Base-by-base conservation (phyloP, 1,284 basidiomycete species). In the Melampsora larici-populina region DNA sequence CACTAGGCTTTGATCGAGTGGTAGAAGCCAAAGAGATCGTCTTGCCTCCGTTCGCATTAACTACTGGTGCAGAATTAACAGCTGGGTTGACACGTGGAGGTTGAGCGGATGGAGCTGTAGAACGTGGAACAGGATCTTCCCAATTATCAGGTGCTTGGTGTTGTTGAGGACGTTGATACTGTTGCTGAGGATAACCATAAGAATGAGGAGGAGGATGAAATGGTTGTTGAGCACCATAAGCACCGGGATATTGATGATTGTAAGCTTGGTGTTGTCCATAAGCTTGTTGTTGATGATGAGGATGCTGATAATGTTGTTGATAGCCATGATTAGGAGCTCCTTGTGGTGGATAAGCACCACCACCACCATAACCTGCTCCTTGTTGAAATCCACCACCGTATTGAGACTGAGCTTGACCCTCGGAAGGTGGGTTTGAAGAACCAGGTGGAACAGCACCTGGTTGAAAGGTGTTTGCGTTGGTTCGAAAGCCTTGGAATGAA, bases 71-170 rank as follows among this genome's bases (percentile, higher is more conserved):
- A 31, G 63, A 64, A 8, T 31, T 9, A 21, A 4, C 1, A 7
- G 63, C 21, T 6, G 29, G 63, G 48, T 43, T 78, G n/a, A 33
- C 48, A 78, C 55, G 46, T 36, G 55, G 9, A 62, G 49, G 5
- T 33, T 24, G 51, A n/a, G 75, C 55, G 24, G 63, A 15, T 1
- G 66, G 11, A 33, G 51, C 58, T 8, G 75, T 49, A 17, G 72
- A 33, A 11, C 31, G 58, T 24, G 49, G 60, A 49, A 63, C 31
- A 18, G 69, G 60, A n/a, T 77, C 74, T 49, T 77, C 74, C 74
- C 74, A 77, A 48, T 55, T 70, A 55, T 77, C 74, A n/a, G 74
- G 74, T 17, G 74, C 67, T 40, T 77, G 74, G 7, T 69, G 67
- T 65, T 78, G 43, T 36, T 24, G 46, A 11, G 21, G 66, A 33